phyloP scores from a whole-genome alignment of 306 rosid species.

The Potentilla sterilis region DNA sequence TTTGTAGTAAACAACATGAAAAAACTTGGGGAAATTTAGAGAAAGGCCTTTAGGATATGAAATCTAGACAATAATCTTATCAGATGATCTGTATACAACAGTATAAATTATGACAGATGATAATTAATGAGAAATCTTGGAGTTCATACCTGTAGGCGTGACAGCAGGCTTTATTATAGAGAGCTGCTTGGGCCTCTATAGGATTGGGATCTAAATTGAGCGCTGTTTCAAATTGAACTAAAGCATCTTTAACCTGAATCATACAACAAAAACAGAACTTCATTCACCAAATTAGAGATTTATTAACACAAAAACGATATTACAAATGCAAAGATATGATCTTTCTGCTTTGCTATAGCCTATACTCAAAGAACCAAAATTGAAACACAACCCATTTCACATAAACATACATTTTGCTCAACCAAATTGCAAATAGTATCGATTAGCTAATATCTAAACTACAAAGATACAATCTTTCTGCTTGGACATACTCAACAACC shows the following conservation, averaged over 20 bases:
- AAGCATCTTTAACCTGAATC: constrained; percentile 92
- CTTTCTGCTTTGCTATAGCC: neutral
- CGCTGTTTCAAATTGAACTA: constrained; percentile 81
- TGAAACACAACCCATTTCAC: neutral
- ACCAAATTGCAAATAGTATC: neutral
- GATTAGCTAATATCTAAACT: neutral
- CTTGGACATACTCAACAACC: neutral
- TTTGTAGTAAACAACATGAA: neutral
- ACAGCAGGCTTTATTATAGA: constrained; percentile 96
- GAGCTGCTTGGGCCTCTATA: constrained; percentile 87
- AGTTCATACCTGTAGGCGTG: constrained; percentile 73
- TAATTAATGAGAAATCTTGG: neutral
- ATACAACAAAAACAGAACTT: neutral
- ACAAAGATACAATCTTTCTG: neutral
- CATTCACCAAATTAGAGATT: neutral
- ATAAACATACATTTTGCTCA: neutral
- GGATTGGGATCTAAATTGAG: constrained; percentile 78
- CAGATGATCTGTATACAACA: neutral
- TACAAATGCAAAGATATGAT: neutral
- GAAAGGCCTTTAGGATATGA: neutral
- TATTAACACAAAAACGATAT: neutral
- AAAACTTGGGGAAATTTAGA: neutral
- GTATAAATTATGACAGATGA: neutral
- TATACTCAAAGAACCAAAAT: neutral
- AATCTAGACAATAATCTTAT: neutral